Percentiles rank a stretch among this genome's conserved stretches.
These are phyloP conservation scores for Pascua guehoae DNA, from an alignment of 1,284 basidiomycete species.

Conservation along the genomic window DNA sequence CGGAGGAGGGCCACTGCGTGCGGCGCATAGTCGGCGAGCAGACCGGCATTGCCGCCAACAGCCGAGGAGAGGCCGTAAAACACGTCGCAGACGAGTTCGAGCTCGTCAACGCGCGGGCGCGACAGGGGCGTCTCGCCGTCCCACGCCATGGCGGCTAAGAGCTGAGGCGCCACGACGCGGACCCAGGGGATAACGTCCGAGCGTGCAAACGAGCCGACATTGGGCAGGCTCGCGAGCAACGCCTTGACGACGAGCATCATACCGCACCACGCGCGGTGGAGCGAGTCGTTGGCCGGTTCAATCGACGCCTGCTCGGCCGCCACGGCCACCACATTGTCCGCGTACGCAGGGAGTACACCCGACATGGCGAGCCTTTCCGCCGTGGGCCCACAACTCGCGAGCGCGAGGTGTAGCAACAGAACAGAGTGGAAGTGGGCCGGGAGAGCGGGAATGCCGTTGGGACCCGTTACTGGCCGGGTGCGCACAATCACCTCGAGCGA, in stretches of 20 bases:
- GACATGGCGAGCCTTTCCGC: slow-evolving; percentile 82
- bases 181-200: slow-evolving; percentile 80
- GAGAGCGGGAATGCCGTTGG: slow-evolving; percentile 13
- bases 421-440: slow-evolving; percentile 68
- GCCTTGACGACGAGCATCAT: slow-evolving; percentile 78
- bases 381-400: slow-evolving; percentile 70
- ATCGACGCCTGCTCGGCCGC: slow-evolving; percentile 71
- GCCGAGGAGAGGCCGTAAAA: slow-evolving; percentile 63
- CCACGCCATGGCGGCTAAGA: slow-evolving; percentile 72
- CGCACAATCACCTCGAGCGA: slow-evolving; percentile 71
- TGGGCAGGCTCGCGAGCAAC: slow-evolving; percentile 56
- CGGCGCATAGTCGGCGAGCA: slow-evolving; percentile 64
- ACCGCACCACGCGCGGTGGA: slow-evolving; percentile 77
- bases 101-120: slow-evolving; percentile 69
- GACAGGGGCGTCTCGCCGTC: slow-evolving; percentile 70
- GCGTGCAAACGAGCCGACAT: slow-evolving; percentile 70
- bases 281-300: slow-evolving; percentile 67
- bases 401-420: slow-evolving; percentile 76
- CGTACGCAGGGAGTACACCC: slow-evolving; percentile 75
- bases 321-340: slow-evolving; percentile 72
- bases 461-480: slow-evolving; percentile 40
- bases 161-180: slow-evolving; percentile 76
- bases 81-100: slow-evolving; percentile 70
- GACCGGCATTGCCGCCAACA: slow-evolving; percentile 48
- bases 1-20: slow-evolving; percentile 72